phyloP scores from a whole-genome alignment of 768 basidiomycete genomes.

The Phaeolepiota aurea region DNA sequence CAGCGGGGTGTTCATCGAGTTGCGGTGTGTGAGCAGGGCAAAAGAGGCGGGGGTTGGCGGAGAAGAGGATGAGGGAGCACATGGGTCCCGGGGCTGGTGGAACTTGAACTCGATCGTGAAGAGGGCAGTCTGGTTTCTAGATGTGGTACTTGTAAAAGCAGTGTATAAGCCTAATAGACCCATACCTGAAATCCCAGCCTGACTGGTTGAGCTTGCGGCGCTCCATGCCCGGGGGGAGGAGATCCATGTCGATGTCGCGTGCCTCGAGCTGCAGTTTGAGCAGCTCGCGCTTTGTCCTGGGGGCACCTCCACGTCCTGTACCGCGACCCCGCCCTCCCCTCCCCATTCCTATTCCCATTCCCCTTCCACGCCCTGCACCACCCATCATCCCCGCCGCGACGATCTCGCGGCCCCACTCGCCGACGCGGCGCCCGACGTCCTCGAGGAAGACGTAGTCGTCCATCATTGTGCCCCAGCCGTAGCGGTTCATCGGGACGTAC shows the following conservation, averaged over 20 bases:
- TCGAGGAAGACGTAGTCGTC: slow-evolving; percentile 85
- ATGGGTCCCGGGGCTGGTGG: slow-evolving; percentile 41
- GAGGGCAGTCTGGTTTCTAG: slow-evolving; percentile 57
- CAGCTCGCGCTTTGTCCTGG: slow-evolving; percentile 53
- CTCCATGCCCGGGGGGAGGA: slow-evolving; percentile 81
- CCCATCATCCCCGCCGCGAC: slow-evolving; percentile 46
- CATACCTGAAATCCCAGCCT: slow-evolving; percentile 74
- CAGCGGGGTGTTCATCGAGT: slow-evolving; percentile 41
- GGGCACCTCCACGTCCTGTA: slow-evolving; percentile 19
- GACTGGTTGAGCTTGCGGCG: slow-evolving; percentile 72
- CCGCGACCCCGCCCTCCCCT: slow-evolving; percentile 12
- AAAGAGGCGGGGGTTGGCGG: slow-evolving; percentile 29
- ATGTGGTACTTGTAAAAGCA: slow-evolving; percentile 1
- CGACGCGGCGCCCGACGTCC: slow-evolving; percentile 68
- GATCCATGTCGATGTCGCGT: slow-evolving; percentile 64
- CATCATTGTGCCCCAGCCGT: slow-evolving; percentile 83
- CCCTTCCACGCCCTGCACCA: slow-evolving; percentile 10
- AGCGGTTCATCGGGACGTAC: slow-evolving; percentile 77
- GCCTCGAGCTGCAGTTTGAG: slow-evolving; percentile 62
- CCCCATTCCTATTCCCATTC: slow-evolving; percentile 18
- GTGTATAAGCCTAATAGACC: too few relatives aligned
- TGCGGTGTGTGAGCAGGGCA: slow-evolving; percentile 57
- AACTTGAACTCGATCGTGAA: slow-evolving; percentile 72
- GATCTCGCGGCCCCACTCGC: slow-evolving; percentile 67
- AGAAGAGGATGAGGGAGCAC: slow-evolving; percentile 27